These are phyloP conservation scores for Ophiostoma quercus DNA, from an alignment of 2,329 filamentous ascomycete species.

Conservation along the genomic window DNA sequence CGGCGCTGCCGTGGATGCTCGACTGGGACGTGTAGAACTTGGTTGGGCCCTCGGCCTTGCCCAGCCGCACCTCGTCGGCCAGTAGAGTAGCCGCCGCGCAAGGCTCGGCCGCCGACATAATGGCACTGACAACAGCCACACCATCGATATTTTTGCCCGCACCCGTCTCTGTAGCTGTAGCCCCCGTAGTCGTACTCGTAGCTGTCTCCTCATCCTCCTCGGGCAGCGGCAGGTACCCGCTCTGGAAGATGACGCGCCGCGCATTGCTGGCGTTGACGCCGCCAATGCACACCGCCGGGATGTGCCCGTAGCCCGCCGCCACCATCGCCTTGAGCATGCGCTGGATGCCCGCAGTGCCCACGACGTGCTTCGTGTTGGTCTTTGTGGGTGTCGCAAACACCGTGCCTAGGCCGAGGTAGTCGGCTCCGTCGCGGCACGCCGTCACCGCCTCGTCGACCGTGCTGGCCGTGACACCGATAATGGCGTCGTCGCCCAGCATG, in stretches of 20 bases:
- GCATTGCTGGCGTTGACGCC: conserved; percentile 76
- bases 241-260: conserved; percentile 69
- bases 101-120: conserved; percentile 68
- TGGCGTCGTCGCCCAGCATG: conserved; percentile 68
- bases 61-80: conserved; percentile 45
- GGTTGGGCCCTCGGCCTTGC: conserved; percentile 19
- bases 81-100: conserved; percentile 58
- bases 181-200: background rate
- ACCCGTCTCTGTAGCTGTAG: background rate
- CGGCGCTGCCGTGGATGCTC: background rate
- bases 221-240: conserved; percentile 31
- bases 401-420: conserved; percentile 88
- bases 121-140: conserved; percentile 82
- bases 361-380: conserved; percentile 67
- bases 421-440: conserved; percentile 70
- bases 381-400: conserved; percentile 77
- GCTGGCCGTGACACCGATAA: conserved; percentile 85
- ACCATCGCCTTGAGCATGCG: conserved; percentile 59
- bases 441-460: conserved; percentile 64
- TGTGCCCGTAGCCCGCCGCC: conserved; percentile 39
- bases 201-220: background rate
- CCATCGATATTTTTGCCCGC: conserved; percentile 63
- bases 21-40: conserved; percentile 3
- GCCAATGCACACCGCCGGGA: conserved; percentile 77
- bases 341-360: conserved; percentile 66